phyloP scores from a whole-genome alignment of 116 monocot genomes.

The Papilionanthe hybrid region DNA sequence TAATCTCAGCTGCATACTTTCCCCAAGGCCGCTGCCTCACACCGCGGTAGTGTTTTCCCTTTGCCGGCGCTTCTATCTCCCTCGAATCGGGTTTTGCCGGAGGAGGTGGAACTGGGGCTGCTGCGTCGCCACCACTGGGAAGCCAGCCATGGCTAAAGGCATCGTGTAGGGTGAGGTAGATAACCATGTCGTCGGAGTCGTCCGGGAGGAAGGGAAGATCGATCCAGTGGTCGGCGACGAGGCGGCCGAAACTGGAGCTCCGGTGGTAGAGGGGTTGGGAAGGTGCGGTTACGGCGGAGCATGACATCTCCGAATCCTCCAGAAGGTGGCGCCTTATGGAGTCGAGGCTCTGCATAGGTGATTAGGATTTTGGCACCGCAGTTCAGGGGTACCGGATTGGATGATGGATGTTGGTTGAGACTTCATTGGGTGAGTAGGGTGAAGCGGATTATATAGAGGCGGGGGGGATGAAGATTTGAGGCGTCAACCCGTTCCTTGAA shows the following conservation, averaged over 20 bases:
- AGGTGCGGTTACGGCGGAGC: neutral
- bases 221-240: conserved; percentile 50
- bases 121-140: conserved; percentile 12
- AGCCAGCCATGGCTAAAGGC: conserved; percentile 56
- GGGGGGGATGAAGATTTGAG: neutral
- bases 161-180: conserved; percentile 52
- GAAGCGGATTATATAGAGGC: neutral
- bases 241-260: conserved; percentile 48
- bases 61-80: conserved; percentile 1
- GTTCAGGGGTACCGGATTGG: neutral
- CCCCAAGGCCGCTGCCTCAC: conserved; percentile 66
- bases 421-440: neutral
- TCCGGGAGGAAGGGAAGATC: conserved; percentile 53
- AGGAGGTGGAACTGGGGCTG: conserved; percentile 10
- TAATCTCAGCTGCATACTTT: conserved; percentile 61
- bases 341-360: conserved; percentile 14
- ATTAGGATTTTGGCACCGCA: neutral
- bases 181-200: conserved; percentile 73
- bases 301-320: conserved; percentile 14
- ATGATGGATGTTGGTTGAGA: neutral
- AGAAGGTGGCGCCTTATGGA: conserved; percentile 33
- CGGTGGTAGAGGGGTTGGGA: conserved; percentile 20
- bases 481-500: neutral
- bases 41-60: conserved; percentile 51
- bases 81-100: neutral